Base-by-base conservation (phyloP, 2,329 filamentous ascomycete genomes). In the Nothophoma quercina region DNA sequence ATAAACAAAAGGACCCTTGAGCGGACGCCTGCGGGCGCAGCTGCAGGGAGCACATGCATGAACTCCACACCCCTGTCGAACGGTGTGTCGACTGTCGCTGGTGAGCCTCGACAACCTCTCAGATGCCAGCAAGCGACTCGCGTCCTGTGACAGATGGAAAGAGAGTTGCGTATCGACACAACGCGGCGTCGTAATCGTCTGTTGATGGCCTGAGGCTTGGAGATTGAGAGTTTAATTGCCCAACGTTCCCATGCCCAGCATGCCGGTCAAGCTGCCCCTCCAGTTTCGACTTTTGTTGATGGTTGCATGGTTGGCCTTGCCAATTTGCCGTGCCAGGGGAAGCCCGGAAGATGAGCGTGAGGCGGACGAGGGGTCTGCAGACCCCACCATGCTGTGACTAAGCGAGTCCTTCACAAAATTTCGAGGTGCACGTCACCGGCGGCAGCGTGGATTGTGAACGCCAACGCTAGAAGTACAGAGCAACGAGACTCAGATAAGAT, bases 371-470 rank as follows among this genome's bases (percentile, higher is more conserved):
- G 48, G 38, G 28, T 44, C 26, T 19, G 18, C 8, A 18, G 15
- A 47, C 62, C 60, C 59, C 61, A 56, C 56, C 29, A 33, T 56
- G 36, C 40, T 25, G 18, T 65, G 56, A 65, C 59, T 65, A 65
- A 65, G 61, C 61, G 45, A 56, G 38, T n/a, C 30, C 52, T 64
- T 26, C 38, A 47, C 59, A 51, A 60, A 65, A 60, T 52, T 64
- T 60, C 46, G 13, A 47, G 16, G 33, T 28, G 23, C 40, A 44
- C 42, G 40, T 40, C 48, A 51, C 16, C 4, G 8, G 35, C 29
- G 25, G 29, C 40, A 32, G 30, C 25, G 41, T 30, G 22, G 32
- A 15, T 36, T 21, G 33, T 16, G 16, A 38, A 7, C 16, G 3
- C 32, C 36, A 28, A 12, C 29, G 29, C n/a, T 35, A 30, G 13